Percentiles rank a stretch among this genome's conserved stretches.
Evolutionary conservation across 495 filamentous ascomycete genomes (phyloP).

Genomic region (Hyphodiscus hymeniophilus): DNA sequence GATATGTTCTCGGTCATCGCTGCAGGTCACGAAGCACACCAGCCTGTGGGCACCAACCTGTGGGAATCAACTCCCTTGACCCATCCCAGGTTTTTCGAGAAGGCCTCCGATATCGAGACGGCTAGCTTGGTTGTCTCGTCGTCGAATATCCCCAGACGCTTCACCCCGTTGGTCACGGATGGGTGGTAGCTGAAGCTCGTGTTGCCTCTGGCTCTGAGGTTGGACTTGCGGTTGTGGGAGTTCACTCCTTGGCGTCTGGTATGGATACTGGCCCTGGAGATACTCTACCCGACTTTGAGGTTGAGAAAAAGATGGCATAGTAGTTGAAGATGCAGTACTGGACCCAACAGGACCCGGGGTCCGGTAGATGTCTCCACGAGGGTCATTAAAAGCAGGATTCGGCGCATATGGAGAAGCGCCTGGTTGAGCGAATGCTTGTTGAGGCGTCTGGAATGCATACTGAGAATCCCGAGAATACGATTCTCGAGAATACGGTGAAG

Average conservation of each 20-base stretch:
- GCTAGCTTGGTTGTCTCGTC: slow-evolving; percentile 34
- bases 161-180: slow-evolving; percentile 36
- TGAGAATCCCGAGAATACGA: slow-evolving; percentile 21
- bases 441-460: slow-evolving; percentile 35
- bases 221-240: slow-evolving; percentile 25
- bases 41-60: too few species aligned
- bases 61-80: slow-evolving; percentile 5
- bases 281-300: slow-evolving; percentile 26
- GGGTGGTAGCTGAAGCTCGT: slow-evolving; percentile 43
- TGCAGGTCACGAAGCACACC: too few species aligned
- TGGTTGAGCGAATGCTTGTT: slow-evolving; percentile 31
- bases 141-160: slow-evolving; percentile 28
- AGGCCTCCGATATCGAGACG: slow-evolving; percentile 48
- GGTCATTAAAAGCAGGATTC: slow-evolving; percentile 9
- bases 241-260: slow-evolving; percentile 40
- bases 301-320: slow-evolving; percentile 11
- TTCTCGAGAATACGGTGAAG: slow-evolving; percentile 40
- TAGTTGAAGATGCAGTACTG: slow-evolving; percentile 4
- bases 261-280: slow-evolving; percentile 27
- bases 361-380: slow-evolving; percentile 13
- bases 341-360: slow-evolving; percentile 8
- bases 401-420: slow-evolving; percentile 22
- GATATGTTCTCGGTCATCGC: too few species aligned
- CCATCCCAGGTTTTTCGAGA: slow-evolving; percentile 32
- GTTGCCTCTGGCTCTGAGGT: slow-evolving; percentile 25